phyloP scores from a whole-genome alignment of 2,329 filamentous ascomycete species.

The Curvularia hawaiiensis region DNA sequence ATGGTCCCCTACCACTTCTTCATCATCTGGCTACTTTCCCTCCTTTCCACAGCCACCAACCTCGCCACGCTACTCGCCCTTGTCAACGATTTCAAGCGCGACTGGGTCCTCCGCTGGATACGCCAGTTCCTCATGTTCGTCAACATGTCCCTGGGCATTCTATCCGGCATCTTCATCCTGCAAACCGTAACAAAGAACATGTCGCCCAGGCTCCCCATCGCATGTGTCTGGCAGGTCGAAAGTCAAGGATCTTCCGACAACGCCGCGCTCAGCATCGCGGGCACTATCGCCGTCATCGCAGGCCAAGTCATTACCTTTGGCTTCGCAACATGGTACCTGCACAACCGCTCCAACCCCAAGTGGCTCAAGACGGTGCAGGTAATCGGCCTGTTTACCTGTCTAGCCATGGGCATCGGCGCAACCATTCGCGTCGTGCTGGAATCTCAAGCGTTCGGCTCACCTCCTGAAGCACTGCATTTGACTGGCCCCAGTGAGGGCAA shows the following conservation, averaged over 20 bases:
- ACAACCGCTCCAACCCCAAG: slow-evolving; percentile 56
- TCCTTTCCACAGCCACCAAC: slow-evolving; percentile 69
- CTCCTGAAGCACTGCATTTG: slow-evolving; percentile 53
- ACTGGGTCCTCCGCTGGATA: slow-evolving; percentile 70
- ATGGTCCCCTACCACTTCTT: slow-evolving; percentile 74
- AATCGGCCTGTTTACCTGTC: slow-evolving; percentile 57
- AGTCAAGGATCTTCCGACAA: slow-evolving; percentile 48
- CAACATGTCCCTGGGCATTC: slow-evolving; percentile 64
- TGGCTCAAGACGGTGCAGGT: slow-evolving; percentile 63
- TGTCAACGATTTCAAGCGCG: slow-evolving; percentile 68
- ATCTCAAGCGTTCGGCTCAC: slow-evolving; percentile 64
- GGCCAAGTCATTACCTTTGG: slow-evolving; percentile 64
- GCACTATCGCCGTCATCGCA: slow-evolving; percentile 66
- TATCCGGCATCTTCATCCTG: slow-evolving; percentile 63
- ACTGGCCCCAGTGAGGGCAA: slow-evolving; percentile 59
- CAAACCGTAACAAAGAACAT: slow-evolving; percentile 60
- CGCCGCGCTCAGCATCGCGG: slow-evolving; percentile 58
- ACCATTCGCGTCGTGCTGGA: slow-evolving; percentile 62
- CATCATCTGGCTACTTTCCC: slow-evolving; percentile 70
- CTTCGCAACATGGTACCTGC: slow-evolving; percentile 68
- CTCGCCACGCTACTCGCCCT: slow-evolving; percentile 68
- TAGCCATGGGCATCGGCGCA: slow-evolving; percentile 63
- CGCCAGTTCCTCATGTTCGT: slow-evolving; percentile 69
- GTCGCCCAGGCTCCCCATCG: slow-evolving; percentile 62
- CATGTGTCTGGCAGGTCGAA: slow-evolving; percentile 62